Conservation (phyloP, 352 stramenopile genomes). For the Phytophthora macrochlamydospora region DNA sequence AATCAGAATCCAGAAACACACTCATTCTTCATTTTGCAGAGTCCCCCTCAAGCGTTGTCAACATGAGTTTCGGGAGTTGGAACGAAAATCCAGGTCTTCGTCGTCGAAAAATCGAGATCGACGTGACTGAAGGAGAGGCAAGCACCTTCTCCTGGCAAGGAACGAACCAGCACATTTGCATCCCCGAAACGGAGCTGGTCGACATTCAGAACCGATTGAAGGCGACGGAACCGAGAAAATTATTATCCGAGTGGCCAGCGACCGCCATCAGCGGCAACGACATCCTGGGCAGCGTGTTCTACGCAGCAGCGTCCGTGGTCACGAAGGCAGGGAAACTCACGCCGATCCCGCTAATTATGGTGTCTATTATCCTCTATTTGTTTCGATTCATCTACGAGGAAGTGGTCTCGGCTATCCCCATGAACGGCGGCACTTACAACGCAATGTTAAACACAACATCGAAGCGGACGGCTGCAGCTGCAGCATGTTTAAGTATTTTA, state of each 20-base stretch:
- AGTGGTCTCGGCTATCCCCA: slow-evolving; percentile 87
- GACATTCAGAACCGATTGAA: too few species aligned
- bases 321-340: slow-evolving; percentile 85
- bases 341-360: slow-evolving; percentile 80
- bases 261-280: slow-evolving; percentile 94
- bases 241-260: slow-evolving; percentile 67
- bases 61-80: too few species aligned
- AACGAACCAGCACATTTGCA: too few species aligned
- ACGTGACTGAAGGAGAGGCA: too few species aligned
- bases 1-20: too few species aligned
- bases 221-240: too few species aligned
- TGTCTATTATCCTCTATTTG: slow-evolving; percentile 71
- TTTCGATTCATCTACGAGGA: slow-evolving; percentile 92
- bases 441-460: slow-evolving; percentile 92
- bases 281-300: slow-evolving; percentile 88
- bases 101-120: too few species aligned
- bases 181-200: too few species aligned
- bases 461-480: slow-evolving; percentile 87
- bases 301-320: slow-evolving; percentile 75
- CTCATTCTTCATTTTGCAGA: too few species aligned
- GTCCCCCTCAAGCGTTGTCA: too few species aligned
- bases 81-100: too few species aligned
- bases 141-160: too few species aligned
- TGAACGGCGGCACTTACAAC: slow-evolving; percentile 93
- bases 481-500: slow-evolving; percentile 89